Evolutionary conservation across 768 basidiomycete genomes (phyloP), one percentile per base, ranked within the genome.

Genomic region (Lanmaoa rubissima): DNA sequence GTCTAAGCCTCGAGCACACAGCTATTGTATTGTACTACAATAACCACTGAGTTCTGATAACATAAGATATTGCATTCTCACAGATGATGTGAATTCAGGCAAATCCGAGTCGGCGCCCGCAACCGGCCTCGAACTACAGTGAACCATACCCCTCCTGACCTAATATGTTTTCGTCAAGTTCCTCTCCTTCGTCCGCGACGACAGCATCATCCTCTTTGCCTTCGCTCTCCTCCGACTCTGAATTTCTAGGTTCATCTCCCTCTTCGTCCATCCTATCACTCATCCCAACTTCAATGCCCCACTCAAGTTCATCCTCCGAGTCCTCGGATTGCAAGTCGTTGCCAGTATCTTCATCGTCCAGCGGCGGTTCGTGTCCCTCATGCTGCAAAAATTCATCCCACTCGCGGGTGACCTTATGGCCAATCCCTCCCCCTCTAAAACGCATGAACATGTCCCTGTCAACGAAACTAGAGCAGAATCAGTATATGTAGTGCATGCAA

Each of bases 321-420:
- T 50, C 26, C 21, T n/a, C n/a, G 12, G 16, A n/a, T n/a, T 31
- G 1, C 1, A 31, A 2, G 6, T 45, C 5, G 1, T n/a, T 34
- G n/a, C 5, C 5, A 3, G 14, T 14, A 19, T 32, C 32, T 47
- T 34, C 32, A 19, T 32, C 1, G 3, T 47, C 46, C 13, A 5
- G 1, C 32, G 39, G 39, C 1, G 4, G 4, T 7, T 35, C 19
- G 1, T 5, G 1, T 42, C 49, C 48, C 38, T 54, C 53, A 0
- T 4, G 12, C 38, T 59, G 54, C 40, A 61, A 41, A 32, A 50
- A 13, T 1, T 31, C 32, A 1, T 62, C 61, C 64, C 55, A 65
- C 0, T 64, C 53, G 1, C 43, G 46, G 0, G 59, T 63, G 0
- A 49, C 47, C 26, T 48, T 47, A 2, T 47, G 46, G n/a, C 46